Base-by-base conservation (phyloP, 2,329 filamentous ascomycete species). In the Curvularia spicifera region DNA sequence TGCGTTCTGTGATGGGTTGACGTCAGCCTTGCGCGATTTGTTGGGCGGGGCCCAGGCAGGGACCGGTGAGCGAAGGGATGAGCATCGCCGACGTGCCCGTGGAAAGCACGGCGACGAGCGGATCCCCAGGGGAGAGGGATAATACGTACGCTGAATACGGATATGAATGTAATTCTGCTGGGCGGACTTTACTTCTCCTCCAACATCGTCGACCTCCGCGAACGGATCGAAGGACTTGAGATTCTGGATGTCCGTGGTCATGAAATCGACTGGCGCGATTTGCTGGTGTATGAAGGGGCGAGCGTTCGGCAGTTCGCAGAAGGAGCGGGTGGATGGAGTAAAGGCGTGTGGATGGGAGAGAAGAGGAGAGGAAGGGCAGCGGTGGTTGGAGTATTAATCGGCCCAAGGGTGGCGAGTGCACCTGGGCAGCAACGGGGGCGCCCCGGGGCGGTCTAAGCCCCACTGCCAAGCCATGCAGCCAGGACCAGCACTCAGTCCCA, bases 121-220 rank as follows among this genome's bases (percentile, higher is more conserved):
- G 33, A n/a, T 37, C 13, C 33, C 5, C 33, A 37, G 2, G 12
- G 43, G 63, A 53, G 45, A 33, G 88, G 90, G 78, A 3, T 78
- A 3, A 15, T 50, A 73, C 72, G 57, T 89, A 98, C 94, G 95
- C 81, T 99, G 95, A 80, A 98, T 98, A 83, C 95, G 93, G 82
- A 99, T 98, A 84, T 98, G 95, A 81, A 98, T 97, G 81, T 97
- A 97, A 83, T 96, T 96, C 84, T 96, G 91, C 84, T 96, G 91
- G 28, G 55, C 58, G 80, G 91, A 89, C 84, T 95, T 95, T 80
- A 88, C 90, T 84, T 96, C 91, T 86, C 93, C 93, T 81, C 90
- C 93, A 82, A 96, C 93, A 89, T 97, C 94, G 91, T 97, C 95
- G 88, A 93, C 95, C 91, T 98, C 95, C 90, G 95, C 95, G 92